phyloP scores from a whole-genome alignment of 768 basidiomycete species.

The Strobilomyces echinocephalus region DNA sequence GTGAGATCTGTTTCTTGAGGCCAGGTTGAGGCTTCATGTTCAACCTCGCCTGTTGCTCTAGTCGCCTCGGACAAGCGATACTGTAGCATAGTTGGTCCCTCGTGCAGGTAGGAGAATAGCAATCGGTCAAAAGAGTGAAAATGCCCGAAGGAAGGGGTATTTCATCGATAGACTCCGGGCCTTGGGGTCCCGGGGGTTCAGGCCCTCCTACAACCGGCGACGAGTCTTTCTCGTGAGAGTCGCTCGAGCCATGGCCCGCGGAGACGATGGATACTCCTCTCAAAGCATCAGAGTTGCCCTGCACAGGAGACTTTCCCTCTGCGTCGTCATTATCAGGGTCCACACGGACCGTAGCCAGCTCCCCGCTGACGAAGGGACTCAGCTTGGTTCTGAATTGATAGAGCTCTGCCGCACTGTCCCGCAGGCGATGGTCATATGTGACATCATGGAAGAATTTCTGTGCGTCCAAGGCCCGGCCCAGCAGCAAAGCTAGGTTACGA shows the following conservation, averaged over 20 bases:
- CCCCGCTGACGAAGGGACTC: constrained; percentile 81
- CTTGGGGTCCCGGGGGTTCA: constrained; percentile 31
- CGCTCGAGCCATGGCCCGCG: constrained; percentile 31
- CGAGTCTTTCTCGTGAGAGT: constrained; percentile 33
- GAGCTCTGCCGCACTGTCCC: constrained; percentile 83
- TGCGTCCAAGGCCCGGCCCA: constrained; percentile 94
- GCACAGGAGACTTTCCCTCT: constrained; percentile 27
- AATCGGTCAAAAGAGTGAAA: constrained; percentile 94
- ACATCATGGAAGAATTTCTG: constrained; percentile 99
- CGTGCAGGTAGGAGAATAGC: constrained; percentile 96
- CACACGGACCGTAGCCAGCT: constrained; percentile 39
- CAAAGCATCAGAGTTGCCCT: constrained; percentile 15
- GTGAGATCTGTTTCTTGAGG: constrained; percentile 76
- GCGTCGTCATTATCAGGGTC: constrained; percentile 36
- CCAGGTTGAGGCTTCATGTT: constrained; percentile 94
- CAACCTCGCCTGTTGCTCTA: constrained; percentile 91
- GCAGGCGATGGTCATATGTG: constrained; percentile 93
- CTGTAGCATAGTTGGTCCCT: constrained; percentile 94
- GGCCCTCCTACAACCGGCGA: constrained; percentile 24
- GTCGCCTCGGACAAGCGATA: constrained; percentile 88
- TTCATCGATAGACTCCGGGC: constrained; percentile 51
- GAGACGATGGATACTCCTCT: constrained; percentile 25
- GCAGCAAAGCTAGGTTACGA: constrained; percentile 86
- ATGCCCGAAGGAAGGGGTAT: constrained; percentile 83
- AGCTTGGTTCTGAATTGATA: constrained; percentile 90